Evolutionary conservation across 805 yeast genomes (phyloP).

Genomic region (Ogataea pini): DNA sequence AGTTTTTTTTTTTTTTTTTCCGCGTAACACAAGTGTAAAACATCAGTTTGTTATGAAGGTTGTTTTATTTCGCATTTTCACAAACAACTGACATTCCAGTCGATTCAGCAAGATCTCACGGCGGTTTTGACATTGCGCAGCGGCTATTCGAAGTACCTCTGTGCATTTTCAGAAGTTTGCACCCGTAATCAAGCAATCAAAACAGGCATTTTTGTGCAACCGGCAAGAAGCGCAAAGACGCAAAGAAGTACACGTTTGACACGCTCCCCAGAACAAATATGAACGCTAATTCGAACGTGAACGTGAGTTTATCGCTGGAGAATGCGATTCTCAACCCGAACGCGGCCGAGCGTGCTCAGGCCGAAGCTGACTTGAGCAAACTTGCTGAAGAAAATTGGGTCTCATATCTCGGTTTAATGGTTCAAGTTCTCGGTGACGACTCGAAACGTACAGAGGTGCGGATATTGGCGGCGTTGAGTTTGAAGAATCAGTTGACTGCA

Average conservation of each 20-base stretch:
- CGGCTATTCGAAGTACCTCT: background rate
- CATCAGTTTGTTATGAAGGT: background rate
- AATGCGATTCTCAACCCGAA: constrained; percentile 74
- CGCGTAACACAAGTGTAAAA: constrained; percentile 6
- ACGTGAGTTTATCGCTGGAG: constrained; percentile 72
- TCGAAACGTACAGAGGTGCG: constrained; percentile 74
- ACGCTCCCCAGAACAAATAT: background rate
- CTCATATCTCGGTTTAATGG: constrained; percentile 67
- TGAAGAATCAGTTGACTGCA: constrained; percentile 85
- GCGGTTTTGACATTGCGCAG: background rate
- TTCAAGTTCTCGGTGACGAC: constrained; percentile 69
- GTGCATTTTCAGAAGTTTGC: background rate
- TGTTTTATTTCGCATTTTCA: background rate
- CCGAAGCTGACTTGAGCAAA: constrained; percentile 73
- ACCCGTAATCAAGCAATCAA: background rate
- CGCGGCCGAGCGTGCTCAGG: constrained; percentile 65
- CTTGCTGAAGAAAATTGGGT: constrained; percentile 77
- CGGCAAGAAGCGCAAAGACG: background rate
- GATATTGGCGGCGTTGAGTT: constrained; percentile 84
- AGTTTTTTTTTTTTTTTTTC: constrained; percentile 5
- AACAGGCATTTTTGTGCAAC: background rate
- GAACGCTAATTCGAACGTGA: constrained; percentile 38
- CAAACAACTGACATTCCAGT: background rate
- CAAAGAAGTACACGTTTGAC: background rate
- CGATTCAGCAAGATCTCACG: constrained; percentile 1